A percentile compares a stretch with the other conserved stretches of the same genome.
phyloP scores from a whole-genome alignment of 2,329 filamentous ascomycete genomes.

The Talaromyces funiculosus region DNA sequence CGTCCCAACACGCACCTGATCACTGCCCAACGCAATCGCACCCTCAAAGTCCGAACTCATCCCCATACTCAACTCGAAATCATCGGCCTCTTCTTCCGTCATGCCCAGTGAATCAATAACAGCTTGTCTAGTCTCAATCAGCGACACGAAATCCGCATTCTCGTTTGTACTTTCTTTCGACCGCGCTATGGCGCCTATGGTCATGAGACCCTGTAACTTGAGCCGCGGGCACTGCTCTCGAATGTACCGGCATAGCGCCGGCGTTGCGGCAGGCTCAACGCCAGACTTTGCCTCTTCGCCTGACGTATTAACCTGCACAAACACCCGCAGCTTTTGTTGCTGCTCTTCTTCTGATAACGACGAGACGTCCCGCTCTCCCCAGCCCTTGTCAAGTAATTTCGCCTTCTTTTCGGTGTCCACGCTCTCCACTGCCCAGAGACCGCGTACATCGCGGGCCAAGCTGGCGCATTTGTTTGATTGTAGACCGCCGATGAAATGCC shows the following conservation, averaged over 20 bases:
- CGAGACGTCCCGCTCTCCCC: conserved; percentile 47
- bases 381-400: conserved; percentile 68
- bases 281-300: conserved; percentile 83
- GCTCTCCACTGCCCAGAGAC: conserved; percentile 86
- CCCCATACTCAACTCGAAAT: conserved; percentile 89
- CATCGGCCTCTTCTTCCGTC: conserved; percentile 36
- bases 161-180: conserved; percentile 68
- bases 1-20: conserved; percentile 86
- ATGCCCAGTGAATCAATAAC: conserved; percentile 59
- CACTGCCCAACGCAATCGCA: conserved; percentile 75
- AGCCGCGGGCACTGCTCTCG: conserved; percentile 66
- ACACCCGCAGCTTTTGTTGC: conserved; percentile 56
- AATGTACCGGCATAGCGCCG: conserved; percentile 64
- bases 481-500: conserved; percentile 95
- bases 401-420: conserved; percentile 88
- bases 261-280: conserved; percentile 60
- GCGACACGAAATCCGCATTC: conserved; percentile 78
- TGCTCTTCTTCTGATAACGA: conserved; percentile 27
- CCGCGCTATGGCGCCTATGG: conserved; percentile 88
- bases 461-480: conserved; percentile 91
- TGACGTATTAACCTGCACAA: conserved; percentile 94
- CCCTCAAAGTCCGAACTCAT: conserved; percentile 97
- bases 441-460: conserved; percentile 74
- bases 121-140: conserved; percentile 65
- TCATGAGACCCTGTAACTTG: conserved; percentile 81